Evolutionary conservation across 169 alveolate genomes (phyloP).

Genomic region (Condylostoma magnum): DNA sequence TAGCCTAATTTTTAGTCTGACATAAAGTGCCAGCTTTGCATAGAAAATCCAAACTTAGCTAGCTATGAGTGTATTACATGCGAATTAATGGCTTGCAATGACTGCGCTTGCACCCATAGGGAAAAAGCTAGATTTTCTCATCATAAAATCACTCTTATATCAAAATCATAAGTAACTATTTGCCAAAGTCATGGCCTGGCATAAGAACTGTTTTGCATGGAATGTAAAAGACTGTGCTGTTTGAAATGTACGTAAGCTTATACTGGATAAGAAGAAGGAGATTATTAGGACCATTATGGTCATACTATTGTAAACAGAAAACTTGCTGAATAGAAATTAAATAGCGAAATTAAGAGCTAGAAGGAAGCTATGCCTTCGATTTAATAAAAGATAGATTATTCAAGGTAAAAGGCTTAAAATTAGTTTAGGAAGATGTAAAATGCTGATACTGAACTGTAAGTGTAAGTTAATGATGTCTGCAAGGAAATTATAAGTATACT

Average conservation of each 20-base stretch:
- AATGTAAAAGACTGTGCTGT: neutral
- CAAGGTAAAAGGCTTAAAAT: too few relatives aligned
- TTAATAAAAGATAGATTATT: too few relatives aligned
- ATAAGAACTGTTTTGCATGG: neutral
- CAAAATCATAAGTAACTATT: neutral
- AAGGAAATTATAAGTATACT: too few relatives aligned
- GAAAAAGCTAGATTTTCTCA: constrained; percentile 21
- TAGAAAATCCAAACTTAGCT: constrained; percentile 4
- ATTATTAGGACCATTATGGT: too few relatives aligned
- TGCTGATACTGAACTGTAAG: too few relatives aligned
- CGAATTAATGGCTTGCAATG: neutral
- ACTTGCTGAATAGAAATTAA: too few relatives aligned
- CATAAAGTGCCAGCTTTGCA: constrained; percentile 3
- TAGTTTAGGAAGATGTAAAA: too few relatives aligned
- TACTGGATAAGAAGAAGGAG: too few relatives aligned
- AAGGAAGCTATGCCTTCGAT: too few relatives aligned
- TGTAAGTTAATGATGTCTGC: too few relatives aligned
- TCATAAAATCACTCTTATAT: constrained; percentile 15
- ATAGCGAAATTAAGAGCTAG: too few relatives aligned
- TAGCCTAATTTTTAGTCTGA: neutral
- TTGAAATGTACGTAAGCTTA: constrained; percentile 2
- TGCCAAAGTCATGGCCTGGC: constrained; percentile 1
- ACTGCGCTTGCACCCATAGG: neutral
- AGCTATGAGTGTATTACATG: constrained; percentile 23
- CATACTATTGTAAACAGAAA: too few relatives aligned